Evolutionary conservation across 1,284 basidiomycete genomes (phyloP), one percentile per base, ranked within the genome.

Genomic region (Cronartium quercuum): DNA sequence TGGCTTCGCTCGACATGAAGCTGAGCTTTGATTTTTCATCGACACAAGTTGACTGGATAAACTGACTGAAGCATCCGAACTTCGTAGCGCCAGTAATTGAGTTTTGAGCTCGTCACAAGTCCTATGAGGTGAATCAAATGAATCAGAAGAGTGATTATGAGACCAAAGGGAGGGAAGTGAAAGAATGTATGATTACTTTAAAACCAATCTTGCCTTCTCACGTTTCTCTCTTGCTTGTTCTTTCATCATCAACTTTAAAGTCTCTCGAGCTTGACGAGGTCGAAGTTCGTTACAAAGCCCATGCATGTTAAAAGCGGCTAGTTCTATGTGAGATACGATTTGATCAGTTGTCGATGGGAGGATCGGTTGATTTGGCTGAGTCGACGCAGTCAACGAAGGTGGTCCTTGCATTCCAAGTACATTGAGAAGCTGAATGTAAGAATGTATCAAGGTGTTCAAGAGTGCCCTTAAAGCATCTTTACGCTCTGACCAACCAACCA

Each of bases 301-400:
- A 71, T 71, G 68, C 35, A 71, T 64, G 29, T 71, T 71, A 58
- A 64, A 71, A 4, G 68, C 38, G 35, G 68, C 21, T 3, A 71
- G 35, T 41, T 71, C 68, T 60, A 71, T 71, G 40, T 71, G 68
- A 3, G 68, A 63, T 13, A 71, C 60, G 42, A 71, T 64, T 34
- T 64, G 68, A 41, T 63, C 68, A 35, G 68, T 64, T 34, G 47
- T 38, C 0, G 58, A 47, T 6, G 51, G 0, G 2, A 55, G 3
- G 13, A 5, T 15, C 1, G 2, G 24, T 64, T 64, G 62, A 38
- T 64, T 40, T 21, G 38, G 15, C 4, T n/a, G n/a, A 38, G 18
- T 60, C 6, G 13, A 15, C 6, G 51, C 51, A 6, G 35, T 5
- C 10, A 71, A 29, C 5, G 68, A 63, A 24, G 24, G 6, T 3